Percentiles rank a stretch among this genome's conserved stretches.
phyloP scores from a whole-genome alignment of 106 monocot species.

The Platanthera zijinensis region DNA sequence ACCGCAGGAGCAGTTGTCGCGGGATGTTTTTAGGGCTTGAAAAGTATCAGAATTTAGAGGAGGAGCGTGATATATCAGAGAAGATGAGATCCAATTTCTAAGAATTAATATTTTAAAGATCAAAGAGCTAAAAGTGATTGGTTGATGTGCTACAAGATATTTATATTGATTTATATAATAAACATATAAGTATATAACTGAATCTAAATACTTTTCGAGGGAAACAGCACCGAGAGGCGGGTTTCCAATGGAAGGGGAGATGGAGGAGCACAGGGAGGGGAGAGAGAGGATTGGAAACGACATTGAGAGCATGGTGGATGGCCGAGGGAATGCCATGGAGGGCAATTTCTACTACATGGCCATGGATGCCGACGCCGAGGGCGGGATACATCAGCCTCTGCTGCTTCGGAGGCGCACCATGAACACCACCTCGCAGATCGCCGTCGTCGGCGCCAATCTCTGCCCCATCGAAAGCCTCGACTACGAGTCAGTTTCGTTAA shows the following conservation, averaged over 20 bases:
- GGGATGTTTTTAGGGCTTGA: too few relatives aligned
- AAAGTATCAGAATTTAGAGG: too few relatives aligned
- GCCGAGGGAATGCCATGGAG: neutral
- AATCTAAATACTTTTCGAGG: neutral
- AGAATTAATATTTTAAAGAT: too few relatives aligned
- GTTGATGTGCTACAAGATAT: too few relatives aligned
- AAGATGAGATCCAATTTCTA: too few relatives aligned
- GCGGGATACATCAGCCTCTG: constrained; percentile 29
- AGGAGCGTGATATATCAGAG: too few relatives aligned
- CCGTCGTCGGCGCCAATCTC: constrained; percentile 67
- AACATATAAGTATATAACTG: too few relatives aligned
- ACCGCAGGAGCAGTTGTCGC: too few relatives aligned
- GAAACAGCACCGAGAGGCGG: neutral
- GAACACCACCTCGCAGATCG: constrained; percentile 86
- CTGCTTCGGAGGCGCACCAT: constrained; percentile 32
- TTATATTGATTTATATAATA: too few relatives aligned
- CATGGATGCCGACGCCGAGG: constrained; percentile 6
- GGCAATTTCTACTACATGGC: neutral
- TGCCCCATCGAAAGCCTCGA: constrained; percentile 84
- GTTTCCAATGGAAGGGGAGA: constrained; percentile 1
- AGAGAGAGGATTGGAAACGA: constrained; percentile 6
- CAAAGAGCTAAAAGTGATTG: too few relatives aligned
- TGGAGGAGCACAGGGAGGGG: neutral
- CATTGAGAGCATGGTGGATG: constrained; percentile 15
- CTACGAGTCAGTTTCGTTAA: constrained; percentile 52